Percentiles rank a stretch among this genome's conserved stretches.
Evolutionary conservation across 1,139 yeast species (phyloP).

Genomic region (Protomyces lactucae-debilis): DNA sequence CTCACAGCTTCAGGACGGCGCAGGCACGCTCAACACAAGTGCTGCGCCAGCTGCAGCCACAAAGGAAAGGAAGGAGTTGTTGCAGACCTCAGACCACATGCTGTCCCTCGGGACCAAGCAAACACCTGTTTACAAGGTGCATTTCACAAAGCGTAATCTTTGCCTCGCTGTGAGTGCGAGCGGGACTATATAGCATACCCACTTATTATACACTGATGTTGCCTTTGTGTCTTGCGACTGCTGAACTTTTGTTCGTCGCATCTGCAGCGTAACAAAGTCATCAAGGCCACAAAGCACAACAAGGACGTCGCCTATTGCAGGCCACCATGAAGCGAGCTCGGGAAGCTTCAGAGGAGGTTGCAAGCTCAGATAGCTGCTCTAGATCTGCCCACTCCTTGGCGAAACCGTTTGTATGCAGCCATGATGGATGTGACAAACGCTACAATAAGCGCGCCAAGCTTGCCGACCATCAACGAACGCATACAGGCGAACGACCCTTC

Average conservation of each 20-base stretch:
- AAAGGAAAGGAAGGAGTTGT: constrained; percentile 33
- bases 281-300: neutral
- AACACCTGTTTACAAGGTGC: constrained; percentile 90
- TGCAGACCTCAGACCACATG: constrained; percentile 70
- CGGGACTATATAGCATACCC: constrained; percentile 10
- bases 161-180: constrained; percentile 19
- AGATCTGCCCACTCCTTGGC: neutral
- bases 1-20: constrained; percentile 51
- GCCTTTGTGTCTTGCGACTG: neutral
- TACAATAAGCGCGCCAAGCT: constrained; percentile 77
- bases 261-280: no score
- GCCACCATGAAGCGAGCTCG: neutral
- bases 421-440: constrained; percentile 60
- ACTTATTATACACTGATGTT: neutral
- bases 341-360: neutral
- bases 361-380: neutral
- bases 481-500: constrained; percentile 75
- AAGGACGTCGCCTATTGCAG: neutral
- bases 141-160: constrained; percentile 82
- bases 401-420: constrained; percentile 19
- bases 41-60: constrained; percentile 32
- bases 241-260: no score
- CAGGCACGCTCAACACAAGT: constrained; percentile 21
- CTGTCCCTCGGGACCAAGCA: constrained; percentile 90
- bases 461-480: constrained; percentile 75